These are phyloP conservation scores for Aspergillus incahuasiensis DNA, from an alignment of 495 filamentous ascomycete species.

Conservation along the genomic window DNA sequence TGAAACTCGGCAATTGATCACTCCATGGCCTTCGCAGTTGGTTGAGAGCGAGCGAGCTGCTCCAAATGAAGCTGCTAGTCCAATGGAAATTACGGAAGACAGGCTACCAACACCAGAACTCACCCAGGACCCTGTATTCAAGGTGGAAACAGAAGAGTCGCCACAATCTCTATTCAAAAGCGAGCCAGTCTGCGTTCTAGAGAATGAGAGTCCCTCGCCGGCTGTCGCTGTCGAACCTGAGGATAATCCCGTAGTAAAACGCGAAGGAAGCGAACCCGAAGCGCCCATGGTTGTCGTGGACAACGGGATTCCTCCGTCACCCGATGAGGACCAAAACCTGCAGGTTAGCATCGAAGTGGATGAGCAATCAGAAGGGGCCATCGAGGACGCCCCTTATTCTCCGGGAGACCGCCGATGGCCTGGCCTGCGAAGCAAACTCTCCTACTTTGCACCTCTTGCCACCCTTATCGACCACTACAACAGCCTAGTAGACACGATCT, in stretches of 20 bases:
- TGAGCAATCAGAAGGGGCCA: slow-evolving; percentile 1
- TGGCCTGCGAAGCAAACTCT: slow-evolving; percentile 57
- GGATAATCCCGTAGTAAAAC: not conserved
- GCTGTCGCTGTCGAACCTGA: not conserved
- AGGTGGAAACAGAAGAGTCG: not conserved
- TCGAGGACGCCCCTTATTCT: slow-evolving; percentile 12
- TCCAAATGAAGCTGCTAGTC: not conserved
- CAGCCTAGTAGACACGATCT: slow-evolving; percentile 60
- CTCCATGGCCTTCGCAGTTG: slow-evolving; percentile 24
- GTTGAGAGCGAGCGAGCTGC: not conserved
- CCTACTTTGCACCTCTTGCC: slow-evolving; percentile 66
- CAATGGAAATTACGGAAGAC: not conserved
- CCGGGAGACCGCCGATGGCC: slow-evolving; percentile 31
- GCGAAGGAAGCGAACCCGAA: not conserved
- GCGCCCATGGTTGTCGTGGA: not conserved
- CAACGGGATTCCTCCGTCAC: not conserved
- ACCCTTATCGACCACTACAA: slow-evolving; percentile 53
- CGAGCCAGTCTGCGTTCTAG: not conserved
- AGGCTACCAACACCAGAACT: slow-evolving; percentile 7
- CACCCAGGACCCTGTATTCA: slow-evolving; percentile 5
- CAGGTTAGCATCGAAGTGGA: slow-evolving; percentile 16
- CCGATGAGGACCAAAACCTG: slow-evolving; percentile 11
- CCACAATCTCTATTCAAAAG: not conserved
- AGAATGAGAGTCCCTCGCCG: not conserved
- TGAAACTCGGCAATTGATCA: slow-evolving; percentile 17